A percentile compares a stretch with the other conserved stretches of the same genome.
Conservation (phyloP, 2,329 filamentous ascomycete species). For the Trichoderma polysporum region DNA sequence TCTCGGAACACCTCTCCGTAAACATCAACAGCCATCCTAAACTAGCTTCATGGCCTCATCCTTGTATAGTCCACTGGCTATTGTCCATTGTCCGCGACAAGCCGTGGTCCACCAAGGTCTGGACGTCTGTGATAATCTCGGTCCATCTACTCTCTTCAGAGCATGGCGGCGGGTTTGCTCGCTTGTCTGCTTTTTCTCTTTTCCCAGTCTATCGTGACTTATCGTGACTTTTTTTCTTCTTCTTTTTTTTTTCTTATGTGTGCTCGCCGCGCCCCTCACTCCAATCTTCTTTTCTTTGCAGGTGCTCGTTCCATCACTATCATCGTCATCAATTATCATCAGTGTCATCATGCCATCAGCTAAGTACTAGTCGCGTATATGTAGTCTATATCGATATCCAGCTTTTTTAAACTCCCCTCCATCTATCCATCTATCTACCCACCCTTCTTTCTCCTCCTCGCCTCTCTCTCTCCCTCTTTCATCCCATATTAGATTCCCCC, state of each 20-base stretch:
- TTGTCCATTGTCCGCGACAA: neutral
- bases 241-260: neutral
- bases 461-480: neutral
- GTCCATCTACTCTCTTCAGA: neutral
- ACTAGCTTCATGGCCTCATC: neutral
- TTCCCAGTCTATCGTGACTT: neutral
- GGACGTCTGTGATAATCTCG: neutral
- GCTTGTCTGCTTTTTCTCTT: neutral
- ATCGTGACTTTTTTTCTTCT: neutral
- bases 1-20: neutral
- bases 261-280: neutral
- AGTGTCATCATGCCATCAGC: neutral
- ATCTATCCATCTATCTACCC: neutral
- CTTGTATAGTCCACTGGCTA: neutral
- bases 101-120: neutral
- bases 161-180: neutral
- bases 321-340: neutral
- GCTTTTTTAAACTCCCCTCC: constrained; percentile 1
- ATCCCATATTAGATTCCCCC: neutral
- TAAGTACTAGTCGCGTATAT: constrained; percentile 13
- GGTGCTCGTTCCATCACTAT: neutral
- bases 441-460: neutral
- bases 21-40: neutral
- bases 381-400: constrained; percentile 13
- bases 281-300: neutral